Base-by-base conservation (phyloP, 352 stramenopile species). In the Globisporangium barbulae region DNA sequence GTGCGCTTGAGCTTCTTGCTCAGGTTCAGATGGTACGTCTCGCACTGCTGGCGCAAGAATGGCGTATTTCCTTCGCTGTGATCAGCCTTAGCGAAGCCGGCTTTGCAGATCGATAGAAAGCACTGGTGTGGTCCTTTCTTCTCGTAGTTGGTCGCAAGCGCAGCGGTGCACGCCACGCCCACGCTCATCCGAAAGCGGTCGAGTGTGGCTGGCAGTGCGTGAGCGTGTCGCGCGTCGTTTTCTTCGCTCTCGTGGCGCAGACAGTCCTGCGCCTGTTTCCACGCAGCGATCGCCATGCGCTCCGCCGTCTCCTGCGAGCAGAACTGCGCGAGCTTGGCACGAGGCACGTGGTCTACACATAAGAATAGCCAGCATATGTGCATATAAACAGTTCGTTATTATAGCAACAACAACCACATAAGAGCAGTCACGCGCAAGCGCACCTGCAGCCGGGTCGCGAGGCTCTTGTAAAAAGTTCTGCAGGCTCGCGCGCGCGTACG, bases 111-210 rank as follows among this genome's bases (percentile, higher is more conserved):
- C 15, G 81, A 89, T 54, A 91, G 56, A 53, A 94, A 93, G 37
- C 73, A 85, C 61, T 91, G 76, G 53, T 93, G 80, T 15, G 73
- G 67, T 0, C 85, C 85, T 31, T 79, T 75, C 30, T 88, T 86
- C 19, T 73, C 69, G 45, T 88, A 83, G 33, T 75, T 86, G 2
- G 81, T 89, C 48, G 79, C 78, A 8, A 96, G 62, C 45, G 81
- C 81, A 45, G 84, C 88, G 1, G 85, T 90, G 65, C 85, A 94
- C 2, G 74, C 85, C 31, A 96, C 76, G 3, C 88, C 85, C 13
- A 93, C 44, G 13, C 72, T 71, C 6, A 54, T 30, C 2, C 62
- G 69, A 35, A 84, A 90, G 13, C 72, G 70, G 28, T 59, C 54
- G 33, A 87, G 60, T 28, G 70, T 70, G 37, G 31, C 65, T 8